Percentiles rank a stretch among this genome's conserved stretches.
Conservation (phyloP, 805 yeast genomes). For the Clavispora phyllophila region DNA sequence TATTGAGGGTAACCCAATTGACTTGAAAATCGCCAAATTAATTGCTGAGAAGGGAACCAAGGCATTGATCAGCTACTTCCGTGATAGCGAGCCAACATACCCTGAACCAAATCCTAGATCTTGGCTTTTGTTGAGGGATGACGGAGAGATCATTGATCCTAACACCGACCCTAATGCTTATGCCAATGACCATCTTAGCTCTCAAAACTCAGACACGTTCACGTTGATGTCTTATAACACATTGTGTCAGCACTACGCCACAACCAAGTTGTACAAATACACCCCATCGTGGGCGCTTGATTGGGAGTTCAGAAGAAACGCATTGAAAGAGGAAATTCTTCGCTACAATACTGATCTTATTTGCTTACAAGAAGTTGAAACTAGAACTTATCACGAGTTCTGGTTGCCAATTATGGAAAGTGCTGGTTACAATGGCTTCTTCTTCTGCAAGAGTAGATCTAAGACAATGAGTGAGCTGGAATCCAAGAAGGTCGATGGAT, state of each 20-base stretch:
- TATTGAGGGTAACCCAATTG: conserved; percentile 87
- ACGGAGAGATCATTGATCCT: conserved; percentile 55
- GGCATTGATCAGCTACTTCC: conserved; percentile 69
- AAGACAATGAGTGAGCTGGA: conserved; percentile 80
- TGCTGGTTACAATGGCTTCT: conserved; percentile 74
- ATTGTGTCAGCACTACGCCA: conserved; percentile 92
- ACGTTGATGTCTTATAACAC: conserved; percentile 86
- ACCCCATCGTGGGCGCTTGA: conserved; percentile 97
- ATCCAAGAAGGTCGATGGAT: conserved; percentile 92
- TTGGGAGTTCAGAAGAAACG: conserved; percentile 85
- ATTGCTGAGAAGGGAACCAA: conserved; percentile 80
- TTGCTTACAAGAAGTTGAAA: conserved; percentile 95
- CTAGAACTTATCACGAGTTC: conserved; percentile 76
- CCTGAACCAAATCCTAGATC: conserved; percentile 68
- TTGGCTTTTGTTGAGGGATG: conserved; percentile 77
- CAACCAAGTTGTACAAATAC: conserved; percentile 84
- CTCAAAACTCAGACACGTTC: conserved; percentile 40
- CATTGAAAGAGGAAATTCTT: conserved; percentile 67
- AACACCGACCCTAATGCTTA: conserved; percentile 27
- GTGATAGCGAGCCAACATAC: conserved; percentile 75
- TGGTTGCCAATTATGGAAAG: conserved; percentile 74
- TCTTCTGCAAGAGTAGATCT: conserved; percentile 86
- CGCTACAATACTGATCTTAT: conserved; percentile 66
- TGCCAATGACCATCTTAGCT: conserved; percentile 22
- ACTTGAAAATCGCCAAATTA: conserved; percentile 56